Conservation (phyloP, 805 yeast genomes). For the Metschnikowia kofuensis region DNA sequence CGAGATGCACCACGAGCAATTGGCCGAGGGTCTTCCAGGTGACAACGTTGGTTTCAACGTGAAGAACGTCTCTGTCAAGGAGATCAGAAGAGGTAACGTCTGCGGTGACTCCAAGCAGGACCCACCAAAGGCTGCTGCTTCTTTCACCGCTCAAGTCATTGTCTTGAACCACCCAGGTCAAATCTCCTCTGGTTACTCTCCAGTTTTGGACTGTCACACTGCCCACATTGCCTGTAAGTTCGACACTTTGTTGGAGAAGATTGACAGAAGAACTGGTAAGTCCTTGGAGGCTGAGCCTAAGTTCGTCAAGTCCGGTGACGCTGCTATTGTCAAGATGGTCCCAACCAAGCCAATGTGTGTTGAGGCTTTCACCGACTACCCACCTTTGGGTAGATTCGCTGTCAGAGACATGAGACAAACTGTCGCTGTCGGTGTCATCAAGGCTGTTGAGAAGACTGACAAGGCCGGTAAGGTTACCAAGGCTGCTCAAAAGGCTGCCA, state of each 20-base stretch:
- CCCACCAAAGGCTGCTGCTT: conserved; percentile 67
- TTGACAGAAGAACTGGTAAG: conserved; percentile 69
- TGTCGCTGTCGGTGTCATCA: conserved; percentile 99
- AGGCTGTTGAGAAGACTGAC: conserved; percentile 85
- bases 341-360: conserved; percentile 45
- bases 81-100: conserved; percentile 90
- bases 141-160: conserved; percentile 82
- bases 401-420: conserved; percentile 99
- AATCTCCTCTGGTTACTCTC: conserved; percentile 86
- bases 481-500: conserved; percentile 61
- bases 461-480: conserved; percentile 93
- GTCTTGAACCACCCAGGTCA: conserved; percentile 92
- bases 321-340: conserved; percentile 41
- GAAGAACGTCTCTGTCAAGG: conserved; percentile 86
- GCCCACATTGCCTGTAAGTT: conserved; percentile 91
- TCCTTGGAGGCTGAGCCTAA: conserved; percentile 32
- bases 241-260: conserved; percentile 75
- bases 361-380: conserved; percentile 44
- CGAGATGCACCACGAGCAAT: conserved; percentile 83
- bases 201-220: conserved; percentile 90
- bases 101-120: conserved; percentile 89
- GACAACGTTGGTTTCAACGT: conserved; percentile 90
- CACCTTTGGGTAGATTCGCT: conserved; percentile 47
- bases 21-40: conserved; percentile 81
- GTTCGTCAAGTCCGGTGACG: conserved; percentile 38